Base-by-base conservation (phyloP, 129 eudicot genomes). In the Logfia minima region DNA sequence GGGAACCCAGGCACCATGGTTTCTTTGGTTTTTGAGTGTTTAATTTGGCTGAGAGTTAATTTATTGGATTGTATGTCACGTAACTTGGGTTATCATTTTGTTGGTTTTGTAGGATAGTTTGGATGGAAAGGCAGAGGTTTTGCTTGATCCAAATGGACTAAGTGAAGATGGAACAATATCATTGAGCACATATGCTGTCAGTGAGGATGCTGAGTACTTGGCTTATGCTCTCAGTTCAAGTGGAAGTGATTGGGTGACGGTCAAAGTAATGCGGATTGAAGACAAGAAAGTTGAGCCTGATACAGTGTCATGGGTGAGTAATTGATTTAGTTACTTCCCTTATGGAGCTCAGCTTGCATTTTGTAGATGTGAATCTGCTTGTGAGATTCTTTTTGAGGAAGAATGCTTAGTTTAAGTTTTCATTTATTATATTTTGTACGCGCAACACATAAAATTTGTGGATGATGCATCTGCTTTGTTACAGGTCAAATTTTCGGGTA, bases 171-270 rank as follows among this genome's bases (percentile, higher is more conserved):
- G 97, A 72, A 95, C 99, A 8, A 83, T 95, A 59, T 83, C 99
- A 22, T 80, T 95, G 86, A 89, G 73, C 61, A 83, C 82, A 19
- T 89, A 74, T 79, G 89, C 90, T 22, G 94, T 91, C 68, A 95
- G 99, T 78, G 94, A 95, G 78, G 97, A 95, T 89, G 99, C 97
- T 8, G 85, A 95, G 81, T 88, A 87, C 71, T 72, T 91, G 82
- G 99, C 91, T 0, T 95, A 95, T 72, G 93, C 87, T 60, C 87
- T 88, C 79, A 95, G 99, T 85, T 77, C 90, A 32, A 95, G 94
- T 82, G 99, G 99, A 72, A 95, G 99, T 61, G 99, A 95, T 70
- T 95, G 99, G 99, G 93, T 91, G 35, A 89, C 89, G 23, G 85
- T 95, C 35, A 89, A 91, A 84, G 96, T 95, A 43, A 87, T 89